A percentile compares a stretch with the other conserved stretches of the same genome.
Evolutionary conservation across 306 rosid species (phyloP).

Genomic region (Cercis canadensis): DNA sequence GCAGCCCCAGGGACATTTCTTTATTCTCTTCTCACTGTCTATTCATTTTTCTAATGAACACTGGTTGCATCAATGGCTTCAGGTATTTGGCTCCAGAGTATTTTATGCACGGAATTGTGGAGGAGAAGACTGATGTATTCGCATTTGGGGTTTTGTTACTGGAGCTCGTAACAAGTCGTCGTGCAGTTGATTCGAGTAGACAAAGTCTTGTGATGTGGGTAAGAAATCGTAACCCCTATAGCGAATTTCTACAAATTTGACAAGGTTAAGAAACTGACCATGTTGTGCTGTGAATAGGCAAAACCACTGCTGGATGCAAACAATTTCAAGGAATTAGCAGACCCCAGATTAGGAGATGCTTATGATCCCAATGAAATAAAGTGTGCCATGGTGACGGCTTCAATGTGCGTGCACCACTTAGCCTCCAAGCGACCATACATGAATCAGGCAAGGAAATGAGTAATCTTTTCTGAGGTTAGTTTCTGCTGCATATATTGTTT

Average conservation of each 20-base stretch:
- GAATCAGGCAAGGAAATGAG: constrained; percentile 57
- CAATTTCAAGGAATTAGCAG: constrained; percentile 65
- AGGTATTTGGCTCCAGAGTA: constrained; percentile 97
- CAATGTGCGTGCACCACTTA: constrained; percentile 79
- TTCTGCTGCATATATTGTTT: not conserved
- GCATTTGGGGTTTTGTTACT: constrained; percentile 88
- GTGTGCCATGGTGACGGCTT: constrained; percentile 67
- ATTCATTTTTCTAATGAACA: constrained; percentile 11
- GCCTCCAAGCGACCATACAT: constrained; percentile 75
- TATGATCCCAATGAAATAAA: constrained; percentile 72
- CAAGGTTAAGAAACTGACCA: constrained; percentile 8
- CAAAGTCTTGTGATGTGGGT: constrained; percentile 97
- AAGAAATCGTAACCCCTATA: constrained; percentile 16
- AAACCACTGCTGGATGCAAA: constrained; percentile 70
- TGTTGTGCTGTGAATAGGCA: constrained; percentile 56
- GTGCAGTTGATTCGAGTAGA: constrained; percentile 79
- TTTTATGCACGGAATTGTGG: constrained; percentile 94
- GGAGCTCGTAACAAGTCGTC: constrained; percentile 95
- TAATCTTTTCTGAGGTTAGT: not conserved
- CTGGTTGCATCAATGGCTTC: constrained; percentile 34
- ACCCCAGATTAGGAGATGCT: constrained; percentile 65
- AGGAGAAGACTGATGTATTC: constrained; percentile 92
- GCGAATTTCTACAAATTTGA: constrained; percentile 13
- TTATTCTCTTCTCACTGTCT: constrained; percentile 7
- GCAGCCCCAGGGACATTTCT: constrained; percentile 21